Percentiles rank a stretch among this genome's conserved stretches.
Evolutionary conservation across 2,329 filamentous ascomycete species (phyloP).

Genomic region (Claviceps lovelessii): DNA sequence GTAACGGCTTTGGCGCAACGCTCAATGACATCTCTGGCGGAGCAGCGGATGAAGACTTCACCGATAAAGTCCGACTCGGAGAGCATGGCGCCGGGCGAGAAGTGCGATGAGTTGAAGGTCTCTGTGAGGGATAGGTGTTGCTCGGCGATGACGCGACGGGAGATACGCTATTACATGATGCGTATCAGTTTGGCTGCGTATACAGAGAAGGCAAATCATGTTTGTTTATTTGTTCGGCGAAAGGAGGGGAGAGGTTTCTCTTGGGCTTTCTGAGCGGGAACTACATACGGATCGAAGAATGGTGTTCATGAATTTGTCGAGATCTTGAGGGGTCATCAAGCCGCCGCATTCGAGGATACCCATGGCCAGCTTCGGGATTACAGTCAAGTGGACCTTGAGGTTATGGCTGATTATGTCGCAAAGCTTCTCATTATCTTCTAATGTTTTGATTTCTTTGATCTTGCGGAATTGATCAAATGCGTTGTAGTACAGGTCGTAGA

Average conservation of each 20-base stretch:
- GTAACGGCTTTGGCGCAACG: constrained; percentile 65
- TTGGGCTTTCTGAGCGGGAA: background rate
- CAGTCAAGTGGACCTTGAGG: constrained; percentile 74
- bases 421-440: constrained; percentile 81
- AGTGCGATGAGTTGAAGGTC: constrained; percentile 81
- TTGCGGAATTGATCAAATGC: constrained; percentile 89
- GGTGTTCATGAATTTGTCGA: constrained; percentile 92
- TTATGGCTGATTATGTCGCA: constrained; percentile 69
- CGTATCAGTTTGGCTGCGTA: background rate
- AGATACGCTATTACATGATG: constrained; percentile 54
- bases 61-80: constrained; percentile 75
- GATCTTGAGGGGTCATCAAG: constrained; percentile 63
- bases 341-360: constrained; percentile 83
- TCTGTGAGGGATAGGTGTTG: constrained; percentile 92
- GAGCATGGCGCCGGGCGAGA: constrained; percentile 66
- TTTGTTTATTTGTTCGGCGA: no score
- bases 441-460: constrained; percentile 64
- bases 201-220: background rate
- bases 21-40: constrained; percentile 76
- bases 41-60: constrained; percentile 87
- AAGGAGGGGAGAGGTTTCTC: no score
- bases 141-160: constrained; percentile 88
- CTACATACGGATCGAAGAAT: constrained; percentile 66
- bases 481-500: constrained; percentile 92
- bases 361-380: constrained; percentile 89